Base-by-base conservation (phyloP, 352 stramenopile genomes). In the Phytophthora citricola region DNA sequence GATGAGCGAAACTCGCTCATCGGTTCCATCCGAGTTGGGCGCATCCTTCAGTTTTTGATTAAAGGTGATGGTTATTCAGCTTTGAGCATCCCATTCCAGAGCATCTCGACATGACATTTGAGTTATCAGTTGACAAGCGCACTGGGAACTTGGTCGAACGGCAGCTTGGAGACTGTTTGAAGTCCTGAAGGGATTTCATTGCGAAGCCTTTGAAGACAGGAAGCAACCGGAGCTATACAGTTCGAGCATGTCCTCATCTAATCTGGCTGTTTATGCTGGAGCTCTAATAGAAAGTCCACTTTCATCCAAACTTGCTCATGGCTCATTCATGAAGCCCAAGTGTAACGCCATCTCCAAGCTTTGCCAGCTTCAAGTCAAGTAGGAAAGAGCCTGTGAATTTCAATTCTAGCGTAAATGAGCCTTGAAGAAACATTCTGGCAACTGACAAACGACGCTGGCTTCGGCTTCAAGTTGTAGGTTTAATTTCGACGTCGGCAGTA, bases 401-500 rank as follows among this genome's bases (percentile, higher is more conserved):
- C 27, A 39, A 39, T 1, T 15, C 20, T 15, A 8, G 12, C 20
- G 44, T 5, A 20, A 8, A 38, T 17, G 1, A 27, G 47, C 12
- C 12, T 15, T 11, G 26, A n/a, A 11, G 32, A 17, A 8, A 20
- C 5, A 31, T 50, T 34, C 3, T 12, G 0, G 31, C 31, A 36
- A 36, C 3, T 36, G 15, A 15, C 14, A 14, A n/a, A 49, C 11
- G 15, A 11, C 22, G 11, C 31, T 11, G 1, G 6, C 44, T 17
- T 4, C 6, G 26, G 26, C 47, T 60, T 61, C 49, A 66, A 66
- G 48, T 27, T 57, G 56, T 31, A 36, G 32, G 39, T 59, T 62
- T 62, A 62, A 67, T 50, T 67, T 62, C 59, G 41, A 61, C 50
- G 34, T 66, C 17, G 14, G 32, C 51, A 55, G 59, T 56, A 67